These are phyloP conservation scores for Fraxinus sp. DNA, from an alignment of 305 asterid genomes.

Conservation along the genomic window DNA sequence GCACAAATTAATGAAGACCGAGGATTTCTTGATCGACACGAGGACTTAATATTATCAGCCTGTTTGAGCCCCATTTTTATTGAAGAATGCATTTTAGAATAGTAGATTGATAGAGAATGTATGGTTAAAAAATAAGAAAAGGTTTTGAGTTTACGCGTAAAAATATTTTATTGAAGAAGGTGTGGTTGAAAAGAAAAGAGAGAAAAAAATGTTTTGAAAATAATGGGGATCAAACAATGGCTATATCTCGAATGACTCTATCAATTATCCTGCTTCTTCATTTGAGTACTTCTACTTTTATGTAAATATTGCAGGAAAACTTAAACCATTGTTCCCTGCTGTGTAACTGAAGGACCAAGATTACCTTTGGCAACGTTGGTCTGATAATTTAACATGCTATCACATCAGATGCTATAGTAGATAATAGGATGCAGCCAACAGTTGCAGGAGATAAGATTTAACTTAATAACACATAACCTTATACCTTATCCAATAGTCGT, in stretches of 20 bases:
- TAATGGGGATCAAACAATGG: too few relatives aligned
- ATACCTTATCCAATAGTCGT: constrained; percentile 76
- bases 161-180: too few relatives aligned
- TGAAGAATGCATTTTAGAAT: too few relatives aligned
- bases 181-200: too few relatives aligned
- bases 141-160: too few relatives aligned
- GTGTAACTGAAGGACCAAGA: not conserved
- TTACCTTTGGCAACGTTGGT: not conserved
- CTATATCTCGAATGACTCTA: not conserved
- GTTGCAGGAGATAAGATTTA: constrained; percentile 1
- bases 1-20: not conserved
- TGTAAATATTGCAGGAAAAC: not conserved
- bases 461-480: constrained; percentile 18
- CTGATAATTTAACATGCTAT: constrained; percentile 15
- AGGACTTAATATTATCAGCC: not conserved
- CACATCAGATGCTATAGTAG: not conserved
- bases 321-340: not conserved
- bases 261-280: not conserved
- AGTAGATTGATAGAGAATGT: too few relatives aligned
- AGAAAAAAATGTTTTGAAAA: too few relatives aligned
- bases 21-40: not conserved
- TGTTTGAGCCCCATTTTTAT: too few relatives aligned
- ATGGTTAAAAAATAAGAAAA: too few relatives aligned
- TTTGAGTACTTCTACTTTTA: not conserved
- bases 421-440: constrained; percentile 13